Conservation (phyloP, 177 flowering plant species). For the Viscum album region DNA sequence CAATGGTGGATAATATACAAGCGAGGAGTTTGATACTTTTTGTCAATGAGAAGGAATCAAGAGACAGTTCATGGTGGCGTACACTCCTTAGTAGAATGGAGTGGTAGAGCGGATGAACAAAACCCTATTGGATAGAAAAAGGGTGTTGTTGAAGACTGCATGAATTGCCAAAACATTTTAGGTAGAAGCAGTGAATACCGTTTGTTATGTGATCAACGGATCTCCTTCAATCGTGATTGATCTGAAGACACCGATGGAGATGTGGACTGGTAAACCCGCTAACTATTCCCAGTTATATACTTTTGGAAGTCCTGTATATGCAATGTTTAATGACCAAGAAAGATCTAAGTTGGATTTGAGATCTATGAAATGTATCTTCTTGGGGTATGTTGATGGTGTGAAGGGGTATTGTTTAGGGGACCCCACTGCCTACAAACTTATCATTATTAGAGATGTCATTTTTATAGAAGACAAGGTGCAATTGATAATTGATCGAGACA, state of each 20-base stretch:
- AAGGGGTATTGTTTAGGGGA: neutral
- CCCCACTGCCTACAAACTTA: neutral
- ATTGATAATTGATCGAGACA: too few relatives aligned
- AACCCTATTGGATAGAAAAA: neutral
- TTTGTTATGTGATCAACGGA: neutral
- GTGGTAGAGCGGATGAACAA: conserved; percentile 10
- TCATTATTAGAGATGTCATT: neutral
- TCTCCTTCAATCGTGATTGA: neutral
- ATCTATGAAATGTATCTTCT: neutral
- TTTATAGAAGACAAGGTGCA: neutral
- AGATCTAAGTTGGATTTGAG: neutral
- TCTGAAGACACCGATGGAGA: neutral
- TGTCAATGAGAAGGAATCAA: neutral
- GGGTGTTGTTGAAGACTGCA: neutral
- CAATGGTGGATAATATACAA: too few relatives aligned
- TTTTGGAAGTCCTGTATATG: neutral
- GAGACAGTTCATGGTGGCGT: neutral
- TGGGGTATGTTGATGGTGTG: neutral
- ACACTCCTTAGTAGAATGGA: conserved; percentile 10
- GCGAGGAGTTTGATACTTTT: too few relatives aligned
- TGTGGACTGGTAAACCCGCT: neutral
- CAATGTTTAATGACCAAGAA: neutral
- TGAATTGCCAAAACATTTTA: neutral
- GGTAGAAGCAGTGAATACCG: neutral
- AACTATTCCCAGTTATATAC: neutral